Evolutionary conservation across 176 grass and related monocot species (phyloP), one percentile per base, ranked within the genome.

Genomic region (Saccharum spontaneum): DNA sequence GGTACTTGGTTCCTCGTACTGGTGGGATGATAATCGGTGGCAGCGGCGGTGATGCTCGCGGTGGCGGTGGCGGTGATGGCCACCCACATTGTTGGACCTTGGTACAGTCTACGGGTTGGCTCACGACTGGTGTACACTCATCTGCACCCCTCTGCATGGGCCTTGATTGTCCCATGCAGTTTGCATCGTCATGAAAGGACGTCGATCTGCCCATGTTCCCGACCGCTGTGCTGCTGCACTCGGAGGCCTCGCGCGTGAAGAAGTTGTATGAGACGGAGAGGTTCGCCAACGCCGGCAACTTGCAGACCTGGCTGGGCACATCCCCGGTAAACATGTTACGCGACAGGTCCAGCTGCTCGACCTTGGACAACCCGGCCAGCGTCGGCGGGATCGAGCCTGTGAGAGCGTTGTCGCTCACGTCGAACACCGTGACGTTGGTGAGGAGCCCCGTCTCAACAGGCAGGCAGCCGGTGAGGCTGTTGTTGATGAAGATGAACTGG

Each of bases 401-500:
- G 55, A 90, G 72, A 7, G 2, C 9, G 43, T 90, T 90, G 14
- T 18, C 23, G 54, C 88, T 82, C 18, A 90, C 83, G 43, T 90
- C 88, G 41, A 90, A 63, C 24, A 90, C 88, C 26, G 44, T 57
- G 24, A 28, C 55, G 8, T 64, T 71, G 9, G 7, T 2, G 23
- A 86, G 79, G 6, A 72, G 14, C 54, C 88, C 88, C 10, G 60
- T 41, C 79, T 90, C 88, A 1, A 65, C 34, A 1, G 88, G 79
- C 20, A 90, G 10, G 79, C 88, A 90, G 0, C 83, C 88, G 2
- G 14, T 41, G 66, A 90, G 73, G 44, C 66, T 90, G 44, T 90
- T 90, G 88, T 90, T 90, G 73, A 64, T 24, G 83, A 86, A 73
- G 20, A 82, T 3, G 79, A 90, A 38, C 79, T 90, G 55, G 83